phyloP scores from a whole-genome alignment of 768 basidiomycete genomes.

The Tricholoma saponaceum region DNA sequence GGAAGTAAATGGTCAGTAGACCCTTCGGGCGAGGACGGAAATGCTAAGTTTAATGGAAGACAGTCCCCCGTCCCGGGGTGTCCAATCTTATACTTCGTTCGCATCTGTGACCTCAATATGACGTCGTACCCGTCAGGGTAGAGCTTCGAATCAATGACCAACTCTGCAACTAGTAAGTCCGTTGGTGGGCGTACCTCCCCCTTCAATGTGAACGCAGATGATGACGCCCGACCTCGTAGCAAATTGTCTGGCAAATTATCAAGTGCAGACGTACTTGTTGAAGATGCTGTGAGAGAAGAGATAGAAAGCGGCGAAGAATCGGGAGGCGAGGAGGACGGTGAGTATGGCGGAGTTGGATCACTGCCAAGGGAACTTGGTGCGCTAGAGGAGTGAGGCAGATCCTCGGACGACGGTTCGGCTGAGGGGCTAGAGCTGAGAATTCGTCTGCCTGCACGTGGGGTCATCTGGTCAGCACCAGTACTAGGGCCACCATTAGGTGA shows the following conservation, averaged over 20 bases:
- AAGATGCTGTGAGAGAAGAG: slow-evolving; percentile 24
- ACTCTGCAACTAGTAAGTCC: slow-evolving; percentile 74
- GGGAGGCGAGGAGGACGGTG: slow-evolving; percentile 10
- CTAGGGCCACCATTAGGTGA: slow-evolving; percentile 4
- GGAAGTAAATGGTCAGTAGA: slow-evolving; percentile 36
- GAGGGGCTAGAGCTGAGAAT: slow-evolving; percentile 23
- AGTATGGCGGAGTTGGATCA: neutral
- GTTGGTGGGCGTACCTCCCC: slow-evolving; percentile 57
- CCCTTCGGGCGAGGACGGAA: slow-evolving; percentile 8
- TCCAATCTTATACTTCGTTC: slow-evolving; percentile 25
- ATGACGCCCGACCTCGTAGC: slow-evolving; percentile 37
- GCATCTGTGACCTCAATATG: slow-evolving; percentile 37
- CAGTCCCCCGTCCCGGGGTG: slow-evolving; percentile 19
- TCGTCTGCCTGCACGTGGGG: slow-evolving; percentile 38
- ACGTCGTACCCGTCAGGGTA: slow-evolving; percentile 76
- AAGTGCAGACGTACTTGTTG: slow-evolving; percentile 19
- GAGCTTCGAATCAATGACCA: slow-evolving; percentile 77
- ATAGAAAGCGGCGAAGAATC: slow-evolving; percentile 21
- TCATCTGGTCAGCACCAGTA: slow-evolving; percentile 28
- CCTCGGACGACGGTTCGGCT: neutral
- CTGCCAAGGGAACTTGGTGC: slow-evolving; percentile 1
- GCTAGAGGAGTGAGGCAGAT: neutral
- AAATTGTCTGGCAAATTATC: slow-evolving; percentile 2
- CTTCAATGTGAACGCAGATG: slow-evolving; percentile 58
- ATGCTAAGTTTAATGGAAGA: slow-evolving; percentile 27